Percentiles rank a stretch among this genome's conserved stretches.
Evolutionary conservation across 2,329 filamentous ascomycete species (phyloP).

Genomic region (Monilinia polystroma): DNA sequence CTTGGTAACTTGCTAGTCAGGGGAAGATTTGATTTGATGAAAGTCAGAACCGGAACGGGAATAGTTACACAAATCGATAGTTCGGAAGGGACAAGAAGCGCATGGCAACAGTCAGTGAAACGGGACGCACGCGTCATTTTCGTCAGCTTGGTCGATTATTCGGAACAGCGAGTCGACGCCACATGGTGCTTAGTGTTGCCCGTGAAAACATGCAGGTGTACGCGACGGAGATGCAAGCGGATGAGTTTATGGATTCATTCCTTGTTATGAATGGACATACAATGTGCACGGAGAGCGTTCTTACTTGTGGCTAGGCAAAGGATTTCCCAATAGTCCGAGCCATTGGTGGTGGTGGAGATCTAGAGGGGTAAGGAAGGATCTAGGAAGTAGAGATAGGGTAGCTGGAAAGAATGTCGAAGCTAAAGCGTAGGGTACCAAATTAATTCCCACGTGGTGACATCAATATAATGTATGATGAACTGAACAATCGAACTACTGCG

Average conservation of each 20-base stretch:
- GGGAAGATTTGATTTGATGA: not conserved
- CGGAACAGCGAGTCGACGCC: not conserved
- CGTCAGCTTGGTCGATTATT: not conserved
- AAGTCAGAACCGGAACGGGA: conserved; percentile 1
- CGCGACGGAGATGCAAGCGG: not conserved
- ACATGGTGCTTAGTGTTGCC: conserved; percentile 1
- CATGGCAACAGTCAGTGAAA: not conserved
- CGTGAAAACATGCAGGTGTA: not conserved
- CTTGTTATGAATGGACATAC: too few relatives aligned
- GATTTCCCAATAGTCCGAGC: not conserved
- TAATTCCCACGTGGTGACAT: not conserved
- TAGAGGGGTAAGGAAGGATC: not conserved
- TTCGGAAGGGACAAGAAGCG: not conserved
- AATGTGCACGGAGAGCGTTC: not conserved
- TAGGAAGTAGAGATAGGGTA: not conserved
- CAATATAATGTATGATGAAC: not conserved
- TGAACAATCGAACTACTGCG: not conserved
- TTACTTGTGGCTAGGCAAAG: not conserved
- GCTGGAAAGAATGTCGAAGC: not conserved
- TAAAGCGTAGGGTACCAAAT: not conserved
- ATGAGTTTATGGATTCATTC: too few relatives aligned
- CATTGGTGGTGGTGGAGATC: not conserved
- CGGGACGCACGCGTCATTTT: not conserved
- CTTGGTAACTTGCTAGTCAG: not conserved
- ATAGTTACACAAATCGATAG: conserved; percentile 3